Evolutionary conservation across 2,329 filamentous ascomycete species (phyloP).

Genomic region (Botryotinia narcissicola): DNA sequence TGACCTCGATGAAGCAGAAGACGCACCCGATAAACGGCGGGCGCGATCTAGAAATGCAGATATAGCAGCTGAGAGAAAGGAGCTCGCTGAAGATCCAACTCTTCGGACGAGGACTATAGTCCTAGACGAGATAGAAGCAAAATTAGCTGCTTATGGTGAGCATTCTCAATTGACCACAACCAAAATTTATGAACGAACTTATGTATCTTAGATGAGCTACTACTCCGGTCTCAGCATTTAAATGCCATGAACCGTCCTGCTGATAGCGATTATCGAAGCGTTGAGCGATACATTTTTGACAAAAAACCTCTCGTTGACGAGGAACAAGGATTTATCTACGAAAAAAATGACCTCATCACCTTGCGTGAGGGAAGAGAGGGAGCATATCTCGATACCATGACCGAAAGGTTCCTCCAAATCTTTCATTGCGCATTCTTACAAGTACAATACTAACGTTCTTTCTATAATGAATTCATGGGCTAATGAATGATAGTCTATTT

Average conservation of each 20-base stretch:
- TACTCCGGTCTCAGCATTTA: slow-evolving; percentile 23
- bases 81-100: not conserved
- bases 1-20: slow-evolving; percentile 19
- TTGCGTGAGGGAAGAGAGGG: slow-evolving; percentile 41
- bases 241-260: slow-evolving; percentile 37
- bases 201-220: not conserved
- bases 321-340: slow-evolving; percentile 38
- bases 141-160: slow-evolving; percentile 21
- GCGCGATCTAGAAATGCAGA: slow-evolving; percentile 20
- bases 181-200: not conserved
- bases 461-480: not conserved
- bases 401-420: slow-evolving; percentile 36
- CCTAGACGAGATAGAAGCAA: slow-evolving; percentile 25
- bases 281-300: slow-evolving; percentile 34
- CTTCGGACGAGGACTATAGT: slow-evolving; percentile 17
- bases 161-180: not conserved
- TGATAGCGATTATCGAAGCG: slow-evolving; percentile 38
- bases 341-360: slow-evolving; percentile 44
- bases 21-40: not conserved
- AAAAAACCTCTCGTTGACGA: slow-evolving; percentile 29
- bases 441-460: not conserved
- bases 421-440: slow-evolving; percentile 22
- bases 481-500: slow-evolving; percentile 16
- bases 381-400: slow-evolving; percentile 41
- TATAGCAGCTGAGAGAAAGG: slow-evolving; percentile 1